Evolutionary conservation across 2,329 filamentous ascomycete species (phyloP), one percentile per base, ranked within the genome.

Genomic region (Botrytis medusae): DNA sequence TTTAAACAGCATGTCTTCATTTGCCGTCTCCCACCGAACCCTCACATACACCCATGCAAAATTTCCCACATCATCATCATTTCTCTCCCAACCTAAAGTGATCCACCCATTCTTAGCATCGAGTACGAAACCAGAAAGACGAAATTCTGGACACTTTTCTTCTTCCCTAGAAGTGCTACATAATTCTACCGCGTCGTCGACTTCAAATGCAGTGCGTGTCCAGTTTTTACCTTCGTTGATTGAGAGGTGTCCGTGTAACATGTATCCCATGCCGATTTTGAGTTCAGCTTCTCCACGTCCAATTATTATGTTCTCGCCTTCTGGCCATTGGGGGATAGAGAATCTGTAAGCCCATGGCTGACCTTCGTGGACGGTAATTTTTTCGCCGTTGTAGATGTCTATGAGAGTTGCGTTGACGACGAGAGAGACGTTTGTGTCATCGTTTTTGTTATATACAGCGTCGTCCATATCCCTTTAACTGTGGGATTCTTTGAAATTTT

Each of bases 51-150:
- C 51, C 71, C 71, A 72, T 1, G 71, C 54, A 37, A 72, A 72
- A 61, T 72, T 72, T 3, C 71, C 63, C 54, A 61, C 59, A 42
- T 72, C 71, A 25, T 69, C 71, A 69, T 72, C 71, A 42, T 51
- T 32, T 54, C 71, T 48, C 14, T 72, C 71, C 71, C 71, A 72
- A 5, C 63, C 71, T 32, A 72, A 7, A 37, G 34, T 57, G 1
- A 72, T 2, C 20, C 29, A 42, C 3, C 29, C 64, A 7, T 72
- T 20, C 42, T 69, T 40, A 10, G 29, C 54, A 3, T 69, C 32
- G 7, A 72, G 48, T 4, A 72, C 63, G 4, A 60, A 40, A 9
- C 71, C 71, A 9, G 63, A 25, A 54, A 72, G 42, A 14, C 63
- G 63, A 51, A 72, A 72, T 25, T 69, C 29, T 4, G 71, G 63